Base-by-base conservation (phyloP, 2,329 filamentous ascomycete genomes). In the Rutstroemia sydowiana region DNA sequence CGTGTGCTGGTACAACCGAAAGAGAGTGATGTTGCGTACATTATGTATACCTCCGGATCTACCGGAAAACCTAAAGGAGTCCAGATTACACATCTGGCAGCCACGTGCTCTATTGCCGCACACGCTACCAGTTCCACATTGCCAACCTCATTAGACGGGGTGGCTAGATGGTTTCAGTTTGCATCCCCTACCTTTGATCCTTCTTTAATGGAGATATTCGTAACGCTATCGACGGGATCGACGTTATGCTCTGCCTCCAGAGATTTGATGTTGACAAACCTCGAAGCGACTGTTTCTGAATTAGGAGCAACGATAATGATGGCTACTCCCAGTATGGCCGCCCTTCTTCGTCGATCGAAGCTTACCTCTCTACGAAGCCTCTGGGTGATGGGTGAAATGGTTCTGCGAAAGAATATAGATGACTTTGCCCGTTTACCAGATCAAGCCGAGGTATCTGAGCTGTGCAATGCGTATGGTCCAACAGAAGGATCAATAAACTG, bases 131-230 rank as follows among this genome's bases (percentile, higher is more conserved):
- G 46, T 10, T 21, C 37, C 3, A 28, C 7, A 10, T 26, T 50
- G 18, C 30, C 48, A 43, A 14, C 28, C n/a, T 28, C 40, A 43
- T 34, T 39, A 7, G 36, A 42, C 28, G 37, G 37, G 28, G 26
- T 47, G n/a, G 30, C 45, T 1, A 3, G 46, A 34, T 42, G 23
- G 37, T 48, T 42, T 42, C 46, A 42, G 10, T 42, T 48, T 21
- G 37, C 37, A 3, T 23, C 46, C 13, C 46, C 36, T 21, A 48
- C 37, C 8, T 48, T 48, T 16, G 37, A 66, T 37, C 62, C 63
- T 2, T 65, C 63, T 0, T 42, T 66, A 13, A 63, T 64, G 60
- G 64, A 66, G 20, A 64, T 65, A 10, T 66, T 66, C 37, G 59
- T 64, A 16, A 28, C 45, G 5, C 16, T 47, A 1, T 47, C 45